A percentile compares a stretch with the other conserved stretches of the same genome.
Evolutionary conservation across 352 stramenopile genomes (phyloP).

Genomic region (Thraustochytrium sp.): DNA sequence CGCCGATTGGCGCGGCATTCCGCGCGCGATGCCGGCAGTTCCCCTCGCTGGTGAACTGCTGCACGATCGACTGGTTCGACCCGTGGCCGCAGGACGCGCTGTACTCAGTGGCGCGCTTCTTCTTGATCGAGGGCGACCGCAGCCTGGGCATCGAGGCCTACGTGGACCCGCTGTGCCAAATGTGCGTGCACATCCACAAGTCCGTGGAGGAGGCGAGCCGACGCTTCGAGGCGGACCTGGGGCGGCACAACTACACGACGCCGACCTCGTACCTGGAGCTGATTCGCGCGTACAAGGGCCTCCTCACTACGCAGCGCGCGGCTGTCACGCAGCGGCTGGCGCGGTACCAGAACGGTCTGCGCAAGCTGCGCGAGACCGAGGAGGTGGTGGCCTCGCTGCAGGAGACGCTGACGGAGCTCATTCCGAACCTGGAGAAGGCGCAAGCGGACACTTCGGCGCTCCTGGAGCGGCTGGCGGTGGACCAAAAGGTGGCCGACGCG

Average conservation of each 20-base stretch:
- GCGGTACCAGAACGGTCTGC: conserved; percentile 63
- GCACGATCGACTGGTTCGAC: conserved; percentile 91
- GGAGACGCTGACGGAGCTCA: conserved; percentile 76
- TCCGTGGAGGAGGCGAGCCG: conserved; percentile 73
- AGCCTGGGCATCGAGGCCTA: conserved; percentile 75
- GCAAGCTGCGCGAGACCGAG: conserved; percentile 86
- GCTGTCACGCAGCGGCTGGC: conserved; percentile 72
- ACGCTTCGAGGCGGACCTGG: conserved; percentile 73
- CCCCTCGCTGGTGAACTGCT: conserved; percentile 86
- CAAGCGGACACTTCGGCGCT: conserved; percentile 74
- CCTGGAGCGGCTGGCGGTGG: conserved; percentile 75
- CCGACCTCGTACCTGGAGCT: conserved; percentile 89
- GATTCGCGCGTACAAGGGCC: conserved; percentile 84
- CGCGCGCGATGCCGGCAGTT: conserved; percentile 86
- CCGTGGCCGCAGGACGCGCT: conserved; percentile 87
- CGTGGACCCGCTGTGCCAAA: conserved; percentile 77
- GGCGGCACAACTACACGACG: conserved; percentile 85
- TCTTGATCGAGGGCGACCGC: conserved; percentile 72
- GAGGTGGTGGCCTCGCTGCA: conserved; percentile 84
- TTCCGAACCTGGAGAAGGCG: conserved; percentile 78
- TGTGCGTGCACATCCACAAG: conserved; percentile 85
- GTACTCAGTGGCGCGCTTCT: conserved; percentile 76
- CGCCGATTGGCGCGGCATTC: conserved; percentile 81
- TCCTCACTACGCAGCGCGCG: conserved; percentile 74
- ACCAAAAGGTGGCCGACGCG: conserved; percentile 81